Conservation (phyloP, 208 protist species). For the Crithidia expoeki region DNA sequence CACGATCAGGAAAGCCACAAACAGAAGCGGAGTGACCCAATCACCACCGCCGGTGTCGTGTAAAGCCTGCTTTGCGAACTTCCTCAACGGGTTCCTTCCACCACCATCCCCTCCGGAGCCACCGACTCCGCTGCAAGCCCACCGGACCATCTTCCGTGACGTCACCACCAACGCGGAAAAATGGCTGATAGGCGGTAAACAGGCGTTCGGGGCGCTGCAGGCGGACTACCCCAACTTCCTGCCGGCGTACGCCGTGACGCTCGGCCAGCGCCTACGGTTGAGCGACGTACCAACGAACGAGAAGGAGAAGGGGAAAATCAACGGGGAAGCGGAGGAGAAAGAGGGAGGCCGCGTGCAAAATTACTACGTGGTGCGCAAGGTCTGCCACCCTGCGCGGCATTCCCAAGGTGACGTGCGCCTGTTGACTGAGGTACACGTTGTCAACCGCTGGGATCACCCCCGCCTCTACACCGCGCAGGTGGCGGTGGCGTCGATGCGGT, state of each 20-base stretch:
- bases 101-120: slow-evolving; percentile 16
- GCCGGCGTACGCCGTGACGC: slow-evolving; percentile 69
- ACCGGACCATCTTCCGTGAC: slow-evolving; percentile 59
- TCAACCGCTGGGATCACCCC: slow-evolving; percentile 60
- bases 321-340: slow-evolving; percentile 2
- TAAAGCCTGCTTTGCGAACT: slow-evolving; percentile 46
- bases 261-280: slow-evolving; percentile 68
- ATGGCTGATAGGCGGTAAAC: neutral
- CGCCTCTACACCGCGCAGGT: slow-evolving; percentile 34
- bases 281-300: neutral
- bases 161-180: slow-evolving; percentile 32
- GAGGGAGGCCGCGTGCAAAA: neutral
- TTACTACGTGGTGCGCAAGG: slow-evolving; percentile 72
- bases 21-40: neutral
- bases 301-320: neutral
- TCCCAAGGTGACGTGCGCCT: slow-evolving; percentile 16
- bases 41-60: slow-evolving; percentile 7
- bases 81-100: slow-evolving; percentile 69
- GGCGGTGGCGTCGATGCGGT: slow-evolving; percentile 10
- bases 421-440: slow-evolving; percentile 63
- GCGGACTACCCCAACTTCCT: slow-evolving; percentile 39
- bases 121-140: slow-evolving; percentile 5
- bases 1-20: neutral
- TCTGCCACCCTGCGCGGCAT: slow-evolving; percentile 17
- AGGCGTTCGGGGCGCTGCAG: neutral